Base-by-base conservation (phyloP, 768 basidiomycete genomes). In the Lactarius hatsudake region DNA sequence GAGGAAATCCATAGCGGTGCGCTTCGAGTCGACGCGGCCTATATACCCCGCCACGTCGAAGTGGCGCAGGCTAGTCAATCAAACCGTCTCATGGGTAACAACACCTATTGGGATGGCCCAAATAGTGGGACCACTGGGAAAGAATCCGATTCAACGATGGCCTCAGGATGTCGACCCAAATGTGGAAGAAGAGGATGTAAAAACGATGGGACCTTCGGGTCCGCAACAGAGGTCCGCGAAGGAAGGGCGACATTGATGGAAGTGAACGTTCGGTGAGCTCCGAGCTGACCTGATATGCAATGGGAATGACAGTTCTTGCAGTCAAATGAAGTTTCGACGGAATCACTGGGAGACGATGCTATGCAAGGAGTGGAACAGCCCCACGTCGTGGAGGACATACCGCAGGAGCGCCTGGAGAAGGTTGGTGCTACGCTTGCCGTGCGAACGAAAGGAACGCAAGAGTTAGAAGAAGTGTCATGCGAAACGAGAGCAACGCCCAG, bases 11-110 rank as follows among this genome's bases (percentile, higher is more conserved):
- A 42, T n/a, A 12, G 60, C 23, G 15, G 23, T 23, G 2, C 36
- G 3, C 32, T 28, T 17, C 34, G 20, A 17, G 23, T 66, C 18
- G 34, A 54, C 7, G 8, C 3, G 12, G 34, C 58, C 17, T 62
- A 70, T n/a, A 53, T 70, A 40, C 34, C 58, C 23, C 61, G n/a
- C 40, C 51, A 26, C 23, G 54, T 67, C 55, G 23, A 60, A 63
- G 20, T n/a, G 17, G 53, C 40, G 2, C 48, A 43, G 48, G 26
- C 48, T 20, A 51, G 38, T 5, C 54, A 17, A n/a, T 7, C 8
- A 7, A 34, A 28, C 2, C 28, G 1, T 34, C 28, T 26, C 2
- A 32, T 56, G 15, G 43, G 38, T 43, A 45, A 63, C 2, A 48
- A 53, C n/a, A 18, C 20, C 6, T 2, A 6, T 51, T 36, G n/a